These are phyloP conservation scores for Russula sp. DNA, from an alignment of 768 basidiomycete species.

Conservation along the genomic window DNA sequence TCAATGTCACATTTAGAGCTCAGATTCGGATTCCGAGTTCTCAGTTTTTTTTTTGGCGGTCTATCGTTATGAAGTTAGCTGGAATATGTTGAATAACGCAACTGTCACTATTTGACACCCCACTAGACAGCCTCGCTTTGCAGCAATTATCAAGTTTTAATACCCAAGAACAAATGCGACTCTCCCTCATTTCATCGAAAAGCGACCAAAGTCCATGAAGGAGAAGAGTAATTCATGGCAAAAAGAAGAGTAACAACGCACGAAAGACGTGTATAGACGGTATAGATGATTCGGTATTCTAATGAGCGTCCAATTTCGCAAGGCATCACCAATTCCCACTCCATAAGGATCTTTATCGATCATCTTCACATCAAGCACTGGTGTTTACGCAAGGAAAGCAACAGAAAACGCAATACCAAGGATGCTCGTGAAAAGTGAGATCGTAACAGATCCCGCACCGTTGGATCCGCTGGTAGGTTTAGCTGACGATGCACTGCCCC, in stretches of 20 bases:
- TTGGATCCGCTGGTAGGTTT: constrained; percentile 14
- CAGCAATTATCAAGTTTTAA: no score
- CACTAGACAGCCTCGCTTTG: no score
- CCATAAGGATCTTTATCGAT: not conserved
- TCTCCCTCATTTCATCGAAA: no score
- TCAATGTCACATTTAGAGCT: no score
- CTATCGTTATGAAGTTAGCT: no score
- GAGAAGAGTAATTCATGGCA: not conserved
- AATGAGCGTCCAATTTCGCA: constrained; percentile 13
- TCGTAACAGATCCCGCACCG: constrained; percentile 17
- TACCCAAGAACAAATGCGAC: no score
- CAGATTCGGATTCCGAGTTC: no score
- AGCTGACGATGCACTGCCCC: not conserved
- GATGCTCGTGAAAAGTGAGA: constrained; percentile 23
- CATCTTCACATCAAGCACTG: not conserved
- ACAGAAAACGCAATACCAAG: constrained; percentile 24
- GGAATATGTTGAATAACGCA: no score
- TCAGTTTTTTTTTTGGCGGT: no score
- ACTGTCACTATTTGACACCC: no score
- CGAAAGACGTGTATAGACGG: constrained; percentile 8
- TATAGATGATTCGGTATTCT: constrained; percentile 8
- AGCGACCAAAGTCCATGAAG: no score
- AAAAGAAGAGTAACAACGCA: not conserved
- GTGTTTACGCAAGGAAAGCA: constrained; percentile 20
- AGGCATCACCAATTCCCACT: no score